A percentile compares a stretch with the other conserved stretches of the same genome.
These are phyloP conservation scores for Pseudophaeomoniella oleicola DNA, from an alignment of 2,329 filamentous ascomycete species.

Conservation along the genomic window DNA sequence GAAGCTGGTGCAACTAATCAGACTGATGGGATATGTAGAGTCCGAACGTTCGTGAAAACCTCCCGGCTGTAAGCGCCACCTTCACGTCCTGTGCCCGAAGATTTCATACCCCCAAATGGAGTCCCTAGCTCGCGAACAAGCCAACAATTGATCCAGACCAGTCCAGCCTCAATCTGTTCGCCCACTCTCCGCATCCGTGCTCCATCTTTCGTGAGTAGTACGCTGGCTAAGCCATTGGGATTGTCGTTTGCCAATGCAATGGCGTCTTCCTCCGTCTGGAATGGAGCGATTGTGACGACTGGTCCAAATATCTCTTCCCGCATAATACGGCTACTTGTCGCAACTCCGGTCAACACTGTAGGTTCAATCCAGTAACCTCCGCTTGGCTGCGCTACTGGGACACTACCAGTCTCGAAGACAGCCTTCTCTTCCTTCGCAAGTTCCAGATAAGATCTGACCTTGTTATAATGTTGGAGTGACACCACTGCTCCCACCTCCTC, in stretches of 20 bases:
- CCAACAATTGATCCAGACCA: constrained; percentile 11
- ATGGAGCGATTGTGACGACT: constrained; percentile 25
- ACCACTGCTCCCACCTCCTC: no score
- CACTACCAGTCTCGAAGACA: no score
- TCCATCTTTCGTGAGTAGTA: constrained; percentile 9
- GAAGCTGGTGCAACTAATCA: no score
- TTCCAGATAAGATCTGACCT: no score
- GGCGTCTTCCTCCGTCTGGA: constrained; percentile 12
- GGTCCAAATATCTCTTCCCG: constrained; percentile 30
- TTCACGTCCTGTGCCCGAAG: constrained; percentile 39
- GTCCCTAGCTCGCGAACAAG: background rate
- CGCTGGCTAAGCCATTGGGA: constrained; percentile 7
- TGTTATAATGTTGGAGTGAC: no score
- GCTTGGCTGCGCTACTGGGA: no score
- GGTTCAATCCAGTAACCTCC: constrained; percentile 22
- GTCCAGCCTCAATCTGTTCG: constrained; percentile 9
- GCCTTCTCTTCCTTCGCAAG: no score
- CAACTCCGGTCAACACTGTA: constrained; percentile 60
- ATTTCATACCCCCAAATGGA: constrained; percentile 54
- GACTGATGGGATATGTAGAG: no score
- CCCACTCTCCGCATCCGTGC: constrained; percentile 6
- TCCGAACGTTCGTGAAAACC: no score
- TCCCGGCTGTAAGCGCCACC: constrained; percentile 38
- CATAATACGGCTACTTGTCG: constrained; percentile 15
- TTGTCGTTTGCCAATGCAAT: constrained; percentile 6